Conservation (phyloP, 768 basidiomycete species). For the Boletus tylopilopsis region DNA sequence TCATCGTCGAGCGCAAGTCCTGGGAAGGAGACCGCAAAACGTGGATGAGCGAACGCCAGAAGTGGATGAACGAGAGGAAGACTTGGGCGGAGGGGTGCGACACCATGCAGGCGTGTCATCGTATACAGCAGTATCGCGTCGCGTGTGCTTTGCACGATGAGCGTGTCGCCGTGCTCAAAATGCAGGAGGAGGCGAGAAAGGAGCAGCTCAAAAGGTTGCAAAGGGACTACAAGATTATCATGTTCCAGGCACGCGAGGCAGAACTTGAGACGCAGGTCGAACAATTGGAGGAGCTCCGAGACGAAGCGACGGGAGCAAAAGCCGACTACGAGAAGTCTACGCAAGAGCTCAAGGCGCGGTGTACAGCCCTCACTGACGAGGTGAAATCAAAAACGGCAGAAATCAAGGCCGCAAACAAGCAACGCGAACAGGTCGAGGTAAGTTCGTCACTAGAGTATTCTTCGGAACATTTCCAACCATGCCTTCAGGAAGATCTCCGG, state of each 20-base stretch:
- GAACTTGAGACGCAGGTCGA: conserved; percentile 54
- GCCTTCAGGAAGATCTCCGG: conserved; percentile 35
- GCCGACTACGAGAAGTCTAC: conserved; percentile 25
- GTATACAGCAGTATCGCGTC: conserved; percentile 59
- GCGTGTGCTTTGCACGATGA: conserved; percentile 53
- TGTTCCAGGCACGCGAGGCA: conserved; percentile 60
- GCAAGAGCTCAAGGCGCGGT: conserved; percentile 30
- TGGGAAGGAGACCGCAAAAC: conserved; percentile 26
- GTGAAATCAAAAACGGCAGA: conserved; percentile 39
- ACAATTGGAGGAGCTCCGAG: conserved; percentile 48
- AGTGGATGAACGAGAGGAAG: conserved; percentile 50
- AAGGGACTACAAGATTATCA: conserved; percentile 63
- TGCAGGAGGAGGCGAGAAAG: conserved; percentile 49
- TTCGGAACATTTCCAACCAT: not conserved
- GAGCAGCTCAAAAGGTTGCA: conserved; percentile 60
- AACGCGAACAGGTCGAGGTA: conserved; percentile 48
- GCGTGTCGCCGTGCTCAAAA: conserved; percentile 46
- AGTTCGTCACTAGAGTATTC: conserved; percentile 2
- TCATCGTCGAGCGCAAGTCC: conserved; percentile 38
- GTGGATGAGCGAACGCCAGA: conserved; percentile 26
- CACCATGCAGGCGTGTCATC: conserved; percentile 57
- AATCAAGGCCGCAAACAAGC: conserved; percentile 36
- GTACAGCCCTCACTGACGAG: conserved; percentile 32
- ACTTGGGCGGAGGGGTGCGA: conserved; percentile 65
- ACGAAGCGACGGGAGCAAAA: conserved; percentile 18